Percentiles rank a stretch among this genome's conserved stretches.
Evolutionary conservation across 176 grass and related monocot genomes (phyloP).

Genomic region (sorghum (Sorghum bicolor)): Sorghum_bicolor_NCBIv3 NC_012872.2:14656501-14657000

Average conservation of each 20-base stretch:
- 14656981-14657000: constrained; percentile 5
- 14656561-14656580: too few relatives aligned
- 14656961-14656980: neutral
- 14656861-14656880: constrained; percentile 19
- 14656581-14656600: neutral
- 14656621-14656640: constrained; percentile 9
- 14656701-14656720: neutral
- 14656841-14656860: constrained; percentile 28
- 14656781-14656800: constrained; percentile 91
- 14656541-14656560: too few relatives aligned
- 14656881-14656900: neutral
- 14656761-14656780: constrained; percentile 78
- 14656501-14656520: too few relatives aligned
- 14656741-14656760: constrained; percentile 21
- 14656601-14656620: neutral
- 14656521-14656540: too few relatives aligned
- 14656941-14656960: neutral
- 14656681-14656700: neutral
- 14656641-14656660: neutral
- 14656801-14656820: constrained; percentile 95
- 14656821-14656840: constrained; percentile 80
- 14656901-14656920: constrained; percentile 6
- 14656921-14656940: neutral
- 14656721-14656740: neutral
- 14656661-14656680: neutral